Percentiles rank a stretch among this genome's conserved stretches.
Evolutionary conservation across 2,329 filamentous ascomycete genomes (phyloP).

Genomic region (Alternaria gansuensis): DNA sequence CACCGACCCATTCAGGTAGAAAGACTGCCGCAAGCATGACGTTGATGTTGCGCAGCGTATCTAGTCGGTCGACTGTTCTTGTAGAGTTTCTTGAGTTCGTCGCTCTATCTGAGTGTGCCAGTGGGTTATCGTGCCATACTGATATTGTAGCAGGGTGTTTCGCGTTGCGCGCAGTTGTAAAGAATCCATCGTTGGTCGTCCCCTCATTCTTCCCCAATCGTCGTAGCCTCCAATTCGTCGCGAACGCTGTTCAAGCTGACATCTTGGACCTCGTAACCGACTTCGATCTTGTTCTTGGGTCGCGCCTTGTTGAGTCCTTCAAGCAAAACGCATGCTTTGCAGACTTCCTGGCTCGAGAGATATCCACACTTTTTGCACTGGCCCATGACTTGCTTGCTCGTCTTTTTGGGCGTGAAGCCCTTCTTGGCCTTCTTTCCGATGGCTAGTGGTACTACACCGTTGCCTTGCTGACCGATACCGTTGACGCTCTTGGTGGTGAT

Average conservation of each 20-base stretch:
- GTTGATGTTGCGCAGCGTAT: neutral
- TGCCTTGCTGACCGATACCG: slow-evolving; percentile 48
- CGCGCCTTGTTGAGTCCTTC: slow-evolving; percentile 85
- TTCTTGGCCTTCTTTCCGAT: slow-evolving; percentile 37
- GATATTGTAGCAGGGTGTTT: neutral
- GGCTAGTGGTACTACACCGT: slow-evolving; percentile 24
- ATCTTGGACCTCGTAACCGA: slow-evolving; percentile 39
- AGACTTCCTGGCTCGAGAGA: slow-evolving; percentile 91
- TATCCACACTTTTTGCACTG: slow-evolving; percentile 90
- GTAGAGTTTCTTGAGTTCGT: neutral
- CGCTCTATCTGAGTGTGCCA: neutral
- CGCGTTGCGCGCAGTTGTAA: neutral
- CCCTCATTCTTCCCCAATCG: slow-evolving; percentile 33
- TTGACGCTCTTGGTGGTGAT: slow-evolving; percentile 56
- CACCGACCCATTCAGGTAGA: neutral
- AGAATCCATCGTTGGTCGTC: neutral
- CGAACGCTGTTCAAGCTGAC: slow-evolving; percentile 33
- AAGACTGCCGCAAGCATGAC: neutral
- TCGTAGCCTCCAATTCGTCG: slow-evolving; percentile 35
- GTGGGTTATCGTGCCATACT: neutral
- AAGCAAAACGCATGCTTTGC: slow-evolving; percentile 90
- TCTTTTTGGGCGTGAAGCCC: slow-evolving; percentile 40
- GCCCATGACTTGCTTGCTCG: slow-evolving; percentile 74
- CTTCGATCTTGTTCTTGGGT: slow-evolving; percentile 53
- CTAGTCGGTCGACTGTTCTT: too few relatives aligned